Evolutionary conservation across 2,329 filamentous ascomycete genomes (phyloP).

Genomic region (Alternaria rosae): DNA sequence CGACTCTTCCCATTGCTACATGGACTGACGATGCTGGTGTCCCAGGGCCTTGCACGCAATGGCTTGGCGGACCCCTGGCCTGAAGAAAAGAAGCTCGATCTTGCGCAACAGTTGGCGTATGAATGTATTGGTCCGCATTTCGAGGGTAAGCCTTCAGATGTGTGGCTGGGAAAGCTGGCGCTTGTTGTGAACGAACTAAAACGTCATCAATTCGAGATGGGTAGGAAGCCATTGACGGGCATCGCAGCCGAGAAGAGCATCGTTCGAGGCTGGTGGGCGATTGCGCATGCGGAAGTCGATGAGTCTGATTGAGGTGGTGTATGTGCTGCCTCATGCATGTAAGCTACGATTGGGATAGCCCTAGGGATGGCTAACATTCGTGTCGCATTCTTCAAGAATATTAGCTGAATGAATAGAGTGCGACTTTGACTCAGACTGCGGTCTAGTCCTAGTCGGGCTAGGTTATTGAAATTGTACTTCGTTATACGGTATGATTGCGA

Average conservation of each 20-base stretch:
- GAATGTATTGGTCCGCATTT: background rate
- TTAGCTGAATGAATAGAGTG: too few relatives aligned
- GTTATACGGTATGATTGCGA: too few relatives aligned
- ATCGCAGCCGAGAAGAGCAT: constrained; percentile 6
- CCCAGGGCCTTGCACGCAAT: constrained; percentile 3
- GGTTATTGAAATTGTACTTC: too few relatives aligned
- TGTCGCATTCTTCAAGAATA: too few relatives aligned
- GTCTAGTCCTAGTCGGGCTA: too few relatives aligned
- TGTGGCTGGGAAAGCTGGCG: constrained; percentile 5
- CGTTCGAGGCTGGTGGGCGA: constrained; percentile 3
- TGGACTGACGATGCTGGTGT: constrained; percentile 5
- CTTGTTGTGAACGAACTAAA: constrained; percentile 2
- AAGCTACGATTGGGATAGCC: too few relatives aligned
- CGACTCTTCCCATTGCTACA: constrained; percentile 1
- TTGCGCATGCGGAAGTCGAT: constrained; percentile 5
- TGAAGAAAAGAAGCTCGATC: background rate
- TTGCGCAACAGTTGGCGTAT: background rate
- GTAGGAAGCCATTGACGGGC: constrained; percentile 2
- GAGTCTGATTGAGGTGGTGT: background rate
- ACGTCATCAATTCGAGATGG: constrained; percentile 8
- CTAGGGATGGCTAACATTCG: too few relatives aligned
- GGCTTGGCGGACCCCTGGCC: background rate
- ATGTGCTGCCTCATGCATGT: background rate
- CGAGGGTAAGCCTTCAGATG: background rate
- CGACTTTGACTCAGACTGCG: too few relatives aligned